Evolutionary conservation across 179 eudicot species (phyloP).

Genomic region (Vitellaria paradoxa): DNA sequence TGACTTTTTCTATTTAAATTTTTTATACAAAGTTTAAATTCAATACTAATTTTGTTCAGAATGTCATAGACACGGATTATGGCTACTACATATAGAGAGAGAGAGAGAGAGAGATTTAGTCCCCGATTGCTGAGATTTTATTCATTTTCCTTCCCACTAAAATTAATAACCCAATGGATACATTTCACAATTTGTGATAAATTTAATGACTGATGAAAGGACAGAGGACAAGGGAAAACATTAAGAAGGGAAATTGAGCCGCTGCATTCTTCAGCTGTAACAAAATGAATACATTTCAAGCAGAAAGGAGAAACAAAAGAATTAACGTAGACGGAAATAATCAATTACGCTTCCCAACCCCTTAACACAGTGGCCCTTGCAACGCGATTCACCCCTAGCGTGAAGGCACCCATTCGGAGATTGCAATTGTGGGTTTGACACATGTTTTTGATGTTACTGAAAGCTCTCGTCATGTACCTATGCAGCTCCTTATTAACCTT

Average conservation of each 20-base stretch:
- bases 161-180: too few species aligned
- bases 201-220: neutral
- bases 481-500: constrained; percentile 83
- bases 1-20: too few species aligned
- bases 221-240: neutral
- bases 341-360: constrained; percentile 84
- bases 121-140: too few species aligned
- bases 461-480: constrained; percentile 73
- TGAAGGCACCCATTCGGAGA: constrained; percentile 96
- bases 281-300: neutral
- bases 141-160: too few species aligned
- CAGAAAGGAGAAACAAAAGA: neutral
- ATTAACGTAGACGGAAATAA: neutral
- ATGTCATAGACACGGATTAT: too few species aligned
- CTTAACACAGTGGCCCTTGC: constrained; percentile 81
- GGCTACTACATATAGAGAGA: too few species aligned
- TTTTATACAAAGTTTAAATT: too few species aligned
- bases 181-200: too few species aligned
- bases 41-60: too few species aligned
- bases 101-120: too few species aligned
- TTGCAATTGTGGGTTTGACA: constrained; percentile 75
- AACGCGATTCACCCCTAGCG: constrained; percentile 83
- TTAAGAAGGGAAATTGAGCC: neutral
- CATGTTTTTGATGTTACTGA: constrained; percentile 70
- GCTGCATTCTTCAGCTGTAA: constrained; percentile 1